Evolutionary conservation across 192 early-diverging fungal species (phyloP).

Genomic region (Mortierella alpina): DNA sequence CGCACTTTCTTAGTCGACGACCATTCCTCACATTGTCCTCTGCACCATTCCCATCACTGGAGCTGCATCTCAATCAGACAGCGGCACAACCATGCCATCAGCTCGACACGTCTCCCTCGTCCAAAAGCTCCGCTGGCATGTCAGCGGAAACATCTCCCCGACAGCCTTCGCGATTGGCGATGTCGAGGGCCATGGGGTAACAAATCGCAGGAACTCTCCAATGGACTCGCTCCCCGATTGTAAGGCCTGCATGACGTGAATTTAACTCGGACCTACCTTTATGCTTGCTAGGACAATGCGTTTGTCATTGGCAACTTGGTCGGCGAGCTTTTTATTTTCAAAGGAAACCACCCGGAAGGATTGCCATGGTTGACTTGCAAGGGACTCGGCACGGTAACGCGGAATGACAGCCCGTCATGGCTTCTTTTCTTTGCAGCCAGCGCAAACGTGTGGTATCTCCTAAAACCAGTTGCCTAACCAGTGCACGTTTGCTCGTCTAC

Average conservation of each 20-base stretch:
- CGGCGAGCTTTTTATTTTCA: constrained; percentile 67
- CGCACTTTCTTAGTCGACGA: too few species aligned
- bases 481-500: background rate
- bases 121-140: constrained; percentile 63
- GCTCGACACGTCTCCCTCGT: constrained; percentile 64
- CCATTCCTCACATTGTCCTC: too few species aligned
- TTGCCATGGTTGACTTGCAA: constrained; percentile 58
- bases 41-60: too few species aligned
- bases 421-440: background rate
- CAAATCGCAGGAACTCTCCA: background rate
- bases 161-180: constrained; percentile 69
- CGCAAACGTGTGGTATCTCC: background rate
- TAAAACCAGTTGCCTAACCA: background rate
- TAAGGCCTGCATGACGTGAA: too few species aligned
- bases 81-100: constrained; percentile 23
- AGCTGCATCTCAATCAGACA: too few species aligned
- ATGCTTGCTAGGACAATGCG: constrained; percentile 61
- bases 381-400: constrained; percentile 64
- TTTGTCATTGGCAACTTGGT: constrained; percentile 71
- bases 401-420: background rate
- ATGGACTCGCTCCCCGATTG: background rate
- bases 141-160: constrained; percentile 69
- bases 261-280: background rate
- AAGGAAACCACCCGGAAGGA: constrained; percentile 59
- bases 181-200: constrained; percentile 67